Evolutionary conservation across 148 eudicot genomes (phyloP), one percentile per base, ranked within the genome.

Genomic region (Rhododendron simsii): DNA sequence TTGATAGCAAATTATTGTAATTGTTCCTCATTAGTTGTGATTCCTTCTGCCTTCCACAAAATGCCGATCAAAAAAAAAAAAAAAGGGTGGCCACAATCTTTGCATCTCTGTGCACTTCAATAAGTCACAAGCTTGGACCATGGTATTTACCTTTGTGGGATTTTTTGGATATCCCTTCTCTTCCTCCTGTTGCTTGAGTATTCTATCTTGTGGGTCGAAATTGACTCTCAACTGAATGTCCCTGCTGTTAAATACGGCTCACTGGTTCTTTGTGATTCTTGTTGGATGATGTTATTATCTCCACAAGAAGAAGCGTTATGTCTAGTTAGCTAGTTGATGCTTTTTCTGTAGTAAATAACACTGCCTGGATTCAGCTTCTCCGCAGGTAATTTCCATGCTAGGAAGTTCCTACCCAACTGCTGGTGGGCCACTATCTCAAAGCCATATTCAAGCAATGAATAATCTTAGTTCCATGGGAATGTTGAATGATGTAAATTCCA

Each of bases 371-470:
- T 85, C 96, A 97, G 98, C 93, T 92, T 95, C 98, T 87, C 99
- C 98, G 0, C 99, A 96, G 94, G 94, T 93, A 82, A 89, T 97
- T 48, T 92, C 94, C 63, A 95, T 95, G 98, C 89, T 97, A 74
- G 97, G 99, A 84, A 97, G 93, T 86, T 94, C 98, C 20, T 97
- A 93, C 84, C 91, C 93, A 77, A 86, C 95, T 73, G 91, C 89
- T 83, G 99, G 98, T 69, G 98, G 99, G 12, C 93, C 92, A 20
- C 89, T 96, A 53, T 92, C 96, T 15, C 98, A 95, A 88, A 95
- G 89, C 87, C 98, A 93, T 93, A 92, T 91, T 77, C 99, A 96
- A 88, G 87, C 92, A 82, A 88, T 95, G 76, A 95, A 93, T 90
- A 96, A 87, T 85, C 85, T 95, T 81, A 92, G 86, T 87, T 93